phyloP scores from a whole-genome alignment of 2,329 filamentous ascomycete genomes.

The Cadophora sp. region DNA sequence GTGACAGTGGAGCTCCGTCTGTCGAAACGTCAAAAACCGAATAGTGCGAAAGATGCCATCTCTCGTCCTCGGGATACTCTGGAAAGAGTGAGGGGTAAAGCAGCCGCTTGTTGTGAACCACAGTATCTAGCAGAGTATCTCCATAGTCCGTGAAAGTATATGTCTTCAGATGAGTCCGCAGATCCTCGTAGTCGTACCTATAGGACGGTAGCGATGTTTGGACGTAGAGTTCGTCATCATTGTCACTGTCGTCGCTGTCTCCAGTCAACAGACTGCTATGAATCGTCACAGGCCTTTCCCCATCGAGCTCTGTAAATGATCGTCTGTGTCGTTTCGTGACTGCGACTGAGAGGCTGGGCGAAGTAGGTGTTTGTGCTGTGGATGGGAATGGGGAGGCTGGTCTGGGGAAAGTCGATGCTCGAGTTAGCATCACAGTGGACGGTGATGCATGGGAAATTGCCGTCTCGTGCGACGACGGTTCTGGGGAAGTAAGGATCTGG shows the following conservation, averaged over 20 bases:
- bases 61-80: conserved; percentile 32
- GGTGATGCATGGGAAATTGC: conserved; percentile 3
- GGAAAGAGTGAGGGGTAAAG: conserved; percentile 33
- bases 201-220: conserved; percentile 48
- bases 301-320: conserved; percentile 28
- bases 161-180: conserved; percentile 52
- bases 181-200: conserved; percentile 50
- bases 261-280: conserved; percentile 37
- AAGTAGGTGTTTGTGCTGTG: conserved; percentile 11
- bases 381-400: conserved; percentile 13
- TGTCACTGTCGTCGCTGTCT: conserved; percentile 47
- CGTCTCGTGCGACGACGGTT: neutral
- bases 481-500: neutral
- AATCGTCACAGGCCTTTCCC: conserved; percentile 26
- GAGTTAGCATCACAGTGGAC: conserved; percentile 14
- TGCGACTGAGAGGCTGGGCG: conserved; percentile 8
- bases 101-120: conserved; percentile 33
- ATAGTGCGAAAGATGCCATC: conserved; percentile 38
- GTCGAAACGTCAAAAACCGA: conserved; percentile 39
- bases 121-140: conserved; percentile 48
- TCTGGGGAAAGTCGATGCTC: conserved; percentile 12
- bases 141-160: conserved; percentile 51
- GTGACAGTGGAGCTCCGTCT: conserved; percentile 38
- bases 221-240: conserved; percentile 48
- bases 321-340: conserved; percentile 16